Conservation (phyloP, 106 monocot genomes). For the Xerophyta viscosa region DNA sequence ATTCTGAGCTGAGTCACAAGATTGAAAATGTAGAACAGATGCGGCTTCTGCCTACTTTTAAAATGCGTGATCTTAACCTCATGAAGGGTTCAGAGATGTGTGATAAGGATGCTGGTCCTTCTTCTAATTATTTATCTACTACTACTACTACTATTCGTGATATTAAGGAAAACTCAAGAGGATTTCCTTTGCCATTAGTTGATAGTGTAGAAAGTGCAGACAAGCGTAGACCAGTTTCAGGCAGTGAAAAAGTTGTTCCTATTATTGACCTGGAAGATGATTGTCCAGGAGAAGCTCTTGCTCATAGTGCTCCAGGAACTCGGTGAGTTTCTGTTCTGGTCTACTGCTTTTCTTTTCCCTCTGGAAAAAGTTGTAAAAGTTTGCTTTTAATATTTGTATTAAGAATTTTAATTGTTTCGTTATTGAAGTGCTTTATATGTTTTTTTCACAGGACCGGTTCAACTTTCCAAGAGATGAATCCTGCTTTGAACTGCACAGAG, state of each 20-base stretch:
- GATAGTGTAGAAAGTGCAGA: slow-evolving; percentile 10
- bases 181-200: slow-evolving; percentile 28
- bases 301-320: slow-evolving; percentile 25
- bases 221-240: slow-evolving; percentile 10
- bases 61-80: slow-evolving; percentile 65
- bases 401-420: no score
- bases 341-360: no score
- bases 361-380: no score
- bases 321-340: slow-evolving; percentile 47
- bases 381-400: no score
- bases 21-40: slow-evolving; percentile 37
- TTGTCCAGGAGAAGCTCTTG: slow-evolving; percentile 16
- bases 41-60: slow-evolving; percentile 25
- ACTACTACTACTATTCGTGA: slow-evolving; percentile 6
- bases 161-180: slow-evolving; percentile 16
- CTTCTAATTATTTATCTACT: slow-evolving; percentile 10
- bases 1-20: slow-evolving; percentile 13
- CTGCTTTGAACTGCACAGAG: slow-evolving; percentile 32
- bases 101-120: slow-evolving; percentile 32
- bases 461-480: slow-evolving; percentile 34
- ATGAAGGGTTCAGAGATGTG: slow-evolving; percentile 35
- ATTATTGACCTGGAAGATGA: slow-evolving; percentile 58
- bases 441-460: no score
- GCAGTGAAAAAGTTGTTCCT: slow-evolving; percentile 30
- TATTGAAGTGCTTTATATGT: no score